Evolutionary conservation across 1,139 yeast species (phyloP), one percentile per base, ranked within the genome.

Genomic region (Williopsis jadinii): DNA sequence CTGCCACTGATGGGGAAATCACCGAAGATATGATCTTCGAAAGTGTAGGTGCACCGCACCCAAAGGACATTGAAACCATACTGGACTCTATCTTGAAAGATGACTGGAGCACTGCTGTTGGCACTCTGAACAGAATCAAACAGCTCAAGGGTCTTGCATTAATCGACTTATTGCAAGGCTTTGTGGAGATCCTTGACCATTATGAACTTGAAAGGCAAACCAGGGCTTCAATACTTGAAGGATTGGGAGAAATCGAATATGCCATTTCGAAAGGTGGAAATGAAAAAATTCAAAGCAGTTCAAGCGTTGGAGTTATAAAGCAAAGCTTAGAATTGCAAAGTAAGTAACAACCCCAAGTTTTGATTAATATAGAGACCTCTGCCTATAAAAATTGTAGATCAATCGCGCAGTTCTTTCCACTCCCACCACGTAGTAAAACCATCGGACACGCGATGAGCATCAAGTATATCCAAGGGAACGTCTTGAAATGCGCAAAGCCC

Each of bases 11-110:
- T 42, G 65, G 37, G 8, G 80, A 75, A 42, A 81, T 90, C 32
- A 75, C 82, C 30, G 75, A 72, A 36, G 77, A 77, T 43, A 82
- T 85, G 79, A 80, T 94, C 31, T 94, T 86, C 60, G 95, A 90
- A 52, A 90, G 97, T 62, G 81, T 94, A 38, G 99, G 99, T 3
- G 90, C 95, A 1, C 97, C 98, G 2, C 84, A 84, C 51, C 98
- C 98, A 1, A 73, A 71, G 37, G 97, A 90, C 53, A 73, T 92
- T 30, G 85, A 84, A 54, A 68, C 78, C 0, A 80, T 87, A 10
- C 67, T 92, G 47, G 82, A 83, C 50, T 75, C 92, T 8, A 78
- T 92, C 30, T 67, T 94, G 58, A 80, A 79, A 52, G 95, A 87
- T 47, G 95, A 88, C 56, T 90, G 97, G 95, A 74, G 85, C 15